Base-by-base conservation (phyloP, 768 basidiomycete species). In the Flagelloscypha sp. region DNA sequence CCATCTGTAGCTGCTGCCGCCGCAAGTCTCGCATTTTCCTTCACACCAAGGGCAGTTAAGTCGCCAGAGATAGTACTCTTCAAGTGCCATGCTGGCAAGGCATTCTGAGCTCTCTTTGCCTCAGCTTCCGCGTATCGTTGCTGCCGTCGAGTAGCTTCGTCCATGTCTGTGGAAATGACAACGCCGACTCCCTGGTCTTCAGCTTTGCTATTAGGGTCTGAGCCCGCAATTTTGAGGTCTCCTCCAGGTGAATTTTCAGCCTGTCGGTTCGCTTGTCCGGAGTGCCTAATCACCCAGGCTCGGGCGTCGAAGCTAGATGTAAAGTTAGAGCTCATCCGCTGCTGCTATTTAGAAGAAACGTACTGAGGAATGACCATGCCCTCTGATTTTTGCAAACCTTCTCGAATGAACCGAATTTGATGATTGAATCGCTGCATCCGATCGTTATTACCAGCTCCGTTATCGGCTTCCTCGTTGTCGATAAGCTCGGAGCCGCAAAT, bases 31-130 rank as follows among this genome's bases (percentile, higher is more conserved):
- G 72, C 76, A 42, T 56, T 74, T 53, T 86, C 84, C 47, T 78
- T 74, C 38, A 85, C 71, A 13, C 90, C 89, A 25, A 93, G 66
- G 15, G 87, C 83, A 1, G 94, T 95, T 41, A 90, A 63, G 46
- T 93, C 84, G 7, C 92, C 90, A 3, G 89, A 81, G 42, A 99
- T 89, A 3, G 95, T 99, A 52, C 89, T 93, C 58, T 88, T 85
- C 47, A 92, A 71, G 63, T 95, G 88, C 95, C 95, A 99, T 9
- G 84, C 68, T 1, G 95, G 95, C 29, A 99, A 64, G 0, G 79
- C 75, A 53, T 98, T 97, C 62, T 98, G 92, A 52, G 82, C 75
- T 39, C 88, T 62, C 59, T 92, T 92, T 36, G 80, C 74, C 38
- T 84, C 84, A 1, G 84, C 84, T 55, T 92, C 78, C 15, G 74